Conservation (phyloP, 2,329 filamentous ascomycete species). For the Kalaharituber pfeilii region DNA sequence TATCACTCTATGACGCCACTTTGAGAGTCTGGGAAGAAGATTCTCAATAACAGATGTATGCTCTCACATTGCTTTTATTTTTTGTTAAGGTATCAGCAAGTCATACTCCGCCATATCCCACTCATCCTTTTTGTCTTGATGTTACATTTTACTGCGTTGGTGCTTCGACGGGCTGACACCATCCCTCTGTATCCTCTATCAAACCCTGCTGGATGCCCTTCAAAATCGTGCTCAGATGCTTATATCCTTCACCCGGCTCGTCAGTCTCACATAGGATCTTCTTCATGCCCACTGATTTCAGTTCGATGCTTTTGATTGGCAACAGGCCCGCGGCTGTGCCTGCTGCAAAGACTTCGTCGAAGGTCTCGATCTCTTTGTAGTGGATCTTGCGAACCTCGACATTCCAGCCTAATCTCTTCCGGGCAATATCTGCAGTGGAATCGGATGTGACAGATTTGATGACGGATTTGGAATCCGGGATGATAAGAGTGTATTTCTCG, state of each 20-base stretch:
- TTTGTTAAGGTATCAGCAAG: too few species aligned
- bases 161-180: slow-evolving; percentile 39
- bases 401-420: slow-evolving; percentile 57
- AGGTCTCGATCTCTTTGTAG: slow-evolving; percentile 44
- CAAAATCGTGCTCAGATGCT: slow-evolving; percentile 55
- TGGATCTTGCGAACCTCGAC: slow-evolving; percentile 47
- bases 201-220: slow-evolving; percentile 77
- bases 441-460: slow-evolving; percentile 77
- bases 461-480: slow-evolving; percentile 74
- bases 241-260: slow-evolving; percentile 19
- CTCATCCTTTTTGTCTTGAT: too few species aligned
- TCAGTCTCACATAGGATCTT: slow-evolving; percentile 36
- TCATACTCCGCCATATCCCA: too few species aligned
- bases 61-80: too few species aligned
- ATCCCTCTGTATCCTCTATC: slow-evolving; percentile 57
- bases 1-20: too few species aligned
- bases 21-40: too few species aligned
- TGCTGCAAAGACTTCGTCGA: slow-evolving; percentile 72
- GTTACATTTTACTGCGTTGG: slow-evolving; percentile 1
- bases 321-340: slow-evolving; percentile 84
- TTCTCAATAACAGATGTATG: too few species aligned
- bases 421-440: slow-evolving; percentile 57
- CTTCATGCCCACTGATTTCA: slow-evolving; percentile 40
- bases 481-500: slow-evolving; percentile 50
- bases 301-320: slow-evolving; percentile 77